phyloP scores from a whole-genome alignment of 2,329 filamentous ascomycete genomes.

The Trichoderma atroviride region DNA sequence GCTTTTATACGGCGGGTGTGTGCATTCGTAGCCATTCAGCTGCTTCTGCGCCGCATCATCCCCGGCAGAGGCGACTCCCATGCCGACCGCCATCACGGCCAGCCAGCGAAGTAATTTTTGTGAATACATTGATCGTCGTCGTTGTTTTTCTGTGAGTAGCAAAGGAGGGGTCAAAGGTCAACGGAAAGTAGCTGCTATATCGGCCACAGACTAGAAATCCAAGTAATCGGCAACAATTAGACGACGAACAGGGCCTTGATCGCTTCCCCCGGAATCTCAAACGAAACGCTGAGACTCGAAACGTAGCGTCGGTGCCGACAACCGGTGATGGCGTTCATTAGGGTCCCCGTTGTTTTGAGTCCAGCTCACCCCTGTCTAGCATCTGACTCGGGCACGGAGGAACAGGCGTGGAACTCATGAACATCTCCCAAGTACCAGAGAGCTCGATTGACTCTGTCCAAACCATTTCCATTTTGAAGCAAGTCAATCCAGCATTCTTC shows the following conservation, averaged over 20 bases:
- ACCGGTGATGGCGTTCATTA: not conserved
- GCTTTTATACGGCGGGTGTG: constrained; percentile 44
- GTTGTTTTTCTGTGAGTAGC: not conserved
- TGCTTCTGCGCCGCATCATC: constrained; percentile 13
- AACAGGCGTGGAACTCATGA: not conserved
- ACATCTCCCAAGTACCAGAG: not conserved
- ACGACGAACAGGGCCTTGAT: not conserved
- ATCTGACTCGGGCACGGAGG: not conserved
- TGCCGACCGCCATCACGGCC: constrained; percentile 4
- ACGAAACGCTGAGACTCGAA: constrained; percentile 18
- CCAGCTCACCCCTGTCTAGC: constrained; percentile 2
- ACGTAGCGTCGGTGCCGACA: constrained; percentile 4
- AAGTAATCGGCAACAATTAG: not conserved
- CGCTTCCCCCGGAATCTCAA: constrained; percentile 2
- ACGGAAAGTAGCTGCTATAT: not conserved
- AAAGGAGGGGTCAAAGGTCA: not conserved
- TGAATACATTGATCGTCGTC: not conserved
- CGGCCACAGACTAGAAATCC: too few relatives aligned
- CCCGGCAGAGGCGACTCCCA: constrained; percentile 2
- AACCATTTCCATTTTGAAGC: not conserved
- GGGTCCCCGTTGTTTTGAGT: constrained; percentile 4
- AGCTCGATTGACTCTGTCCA: too few relatives aligned
- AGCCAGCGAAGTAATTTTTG: constrained; percentile 16
- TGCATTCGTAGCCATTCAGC: constrained; percentile 31
- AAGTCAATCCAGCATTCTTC: not conserved